Evolutionary conservation across 345 rosid species (phyloP).

Genomic region (Heritiera littoralis): DNA sequence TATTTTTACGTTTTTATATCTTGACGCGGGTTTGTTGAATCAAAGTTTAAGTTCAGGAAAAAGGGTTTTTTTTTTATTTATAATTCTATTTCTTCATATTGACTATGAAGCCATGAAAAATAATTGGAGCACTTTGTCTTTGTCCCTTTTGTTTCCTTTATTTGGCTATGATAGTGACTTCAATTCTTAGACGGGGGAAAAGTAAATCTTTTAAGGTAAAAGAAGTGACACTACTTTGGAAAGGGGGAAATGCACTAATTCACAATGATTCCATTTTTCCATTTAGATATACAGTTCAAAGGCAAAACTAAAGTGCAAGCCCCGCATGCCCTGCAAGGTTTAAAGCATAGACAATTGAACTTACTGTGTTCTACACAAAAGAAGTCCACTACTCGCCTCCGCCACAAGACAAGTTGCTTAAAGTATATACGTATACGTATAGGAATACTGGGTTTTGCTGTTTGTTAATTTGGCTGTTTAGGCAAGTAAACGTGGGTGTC

Average conservation of each 20-base stretch:
- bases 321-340: not conserved
- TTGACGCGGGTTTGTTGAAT: not conserved
- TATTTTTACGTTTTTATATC: no score
- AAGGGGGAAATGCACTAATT: not conserved
- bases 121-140: not conserved
- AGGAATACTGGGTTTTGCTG: no score
- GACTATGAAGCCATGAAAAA: not conserved
- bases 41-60: not conserved
- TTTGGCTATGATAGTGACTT: not conserved
- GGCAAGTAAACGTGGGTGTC: no score
- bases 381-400: no score
- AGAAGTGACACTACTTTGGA: not conserved
- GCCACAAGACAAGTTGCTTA: not conserved
- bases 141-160: not conserved
- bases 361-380: not conserved
- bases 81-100: not conserved
- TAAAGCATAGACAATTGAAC: no score
- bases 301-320: not conserved
- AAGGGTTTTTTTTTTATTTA: no score
- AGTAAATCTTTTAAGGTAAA: not conserved
- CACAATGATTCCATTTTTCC: not conserved
- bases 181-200: not conserved
- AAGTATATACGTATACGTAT: no score
- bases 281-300: not conserved
- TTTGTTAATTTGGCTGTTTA: no score